Evolutionary conservation across 805 yeast genomes (phyloP).

Genomic region (Saccharomycopsis sp.): DNA sequence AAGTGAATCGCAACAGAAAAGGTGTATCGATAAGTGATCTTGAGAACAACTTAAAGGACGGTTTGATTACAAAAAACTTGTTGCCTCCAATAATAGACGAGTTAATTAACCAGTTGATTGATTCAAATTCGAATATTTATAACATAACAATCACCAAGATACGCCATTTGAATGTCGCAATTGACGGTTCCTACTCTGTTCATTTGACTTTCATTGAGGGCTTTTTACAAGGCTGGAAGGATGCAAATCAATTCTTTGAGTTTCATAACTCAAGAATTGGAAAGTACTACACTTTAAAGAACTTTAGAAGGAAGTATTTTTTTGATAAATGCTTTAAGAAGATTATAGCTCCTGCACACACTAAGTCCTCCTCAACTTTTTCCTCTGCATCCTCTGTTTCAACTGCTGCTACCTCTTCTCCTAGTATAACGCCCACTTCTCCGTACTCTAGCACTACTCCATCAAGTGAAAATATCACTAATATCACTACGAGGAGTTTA

Average conservation of each 20-base stretch:
- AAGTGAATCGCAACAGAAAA: neutral
- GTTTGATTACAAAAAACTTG: neutral
- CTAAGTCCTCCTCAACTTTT: neutral
- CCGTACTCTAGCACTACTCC: neutral
- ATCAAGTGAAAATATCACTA: neutral
- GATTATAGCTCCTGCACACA: neutral
- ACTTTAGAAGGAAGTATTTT: slow-evolving; percentile 55
- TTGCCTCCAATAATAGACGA: slow-evolving; percentile 2
- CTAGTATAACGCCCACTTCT: neutral
- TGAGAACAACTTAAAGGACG: neutral
- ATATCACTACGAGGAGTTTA: neutral
- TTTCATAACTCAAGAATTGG: slow-evolving; percentile 70
- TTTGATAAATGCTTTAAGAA: slow-evolving; percentile 26
- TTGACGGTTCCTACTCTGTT: neutral
- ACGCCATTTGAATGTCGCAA: neutral
- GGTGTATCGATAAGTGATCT: neutral
- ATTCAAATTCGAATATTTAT: slow-evolving; percentile 38
- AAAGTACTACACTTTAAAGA: slow-evolving; percentile 59
- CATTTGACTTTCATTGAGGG: slow-evolving; percentile 34
- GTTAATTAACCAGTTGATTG: slow-evolving; percentile 20
- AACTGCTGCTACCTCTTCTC: neutral
- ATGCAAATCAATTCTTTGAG: slow-evolving; percentile 55
- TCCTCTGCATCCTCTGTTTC: neutral
- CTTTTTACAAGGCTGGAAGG: slow-evolving; percentile 66
- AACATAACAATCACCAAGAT: slow-evolving; percentile 31